Base-by-base conservation (phyloP, 169 alveolate genomes). In the Plasmodium fragile region DNA sequence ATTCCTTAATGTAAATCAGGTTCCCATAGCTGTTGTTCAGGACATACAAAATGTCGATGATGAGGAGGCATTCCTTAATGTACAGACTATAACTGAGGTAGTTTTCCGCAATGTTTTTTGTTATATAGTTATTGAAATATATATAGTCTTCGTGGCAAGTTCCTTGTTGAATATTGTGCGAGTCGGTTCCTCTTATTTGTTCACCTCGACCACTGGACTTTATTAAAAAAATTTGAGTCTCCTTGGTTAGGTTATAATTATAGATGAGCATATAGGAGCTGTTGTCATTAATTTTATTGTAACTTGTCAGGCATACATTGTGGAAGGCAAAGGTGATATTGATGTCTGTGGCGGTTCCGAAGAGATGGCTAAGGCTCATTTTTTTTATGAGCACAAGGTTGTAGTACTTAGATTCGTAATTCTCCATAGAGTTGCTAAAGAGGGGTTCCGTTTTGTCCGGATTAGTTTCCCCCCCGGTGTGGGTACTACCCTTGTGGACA, bases 1-100 rank as follows among this genome's bases (percentile, higher is more conserved):
- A 49, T 25, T 89, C 94, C 52, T 89, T 77, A 34, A 89, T 89
- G 36, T 78, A 89, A 59, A 89, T 65, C 71, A 89, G 32, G 49
- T 89, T 89, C 22, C 94, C 94, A 28, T 89, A 78, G 13, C 90
- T 89, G 41, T 89, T 89, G 34, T 89, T 89, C 30, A 89, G 53
- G 34, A 89, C 81, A 39, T 89, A 89, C 22, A 89, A 16, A n/a
- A 89, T 89, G 53, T 89, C 94, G 32, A 89, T 89, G 45, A 89
- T 89, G 10, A 89, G 43, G 43, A 89, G 55, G 34, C 90, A 89
- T 43, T 89, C 94, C 49, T 89, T 89, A 11, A 89, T 89, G 25
- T 89, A 78, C 34, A 78, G 43, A 55, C 89, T 89, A 30, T 89
- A 89, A 5, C 39, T 89, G 32, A 28, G 22, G 52, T 89, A 89